Conservation (phyloP, 2,329 filamentous ascomycete genomes). For the Amauroascus verrucosus region DNA sequence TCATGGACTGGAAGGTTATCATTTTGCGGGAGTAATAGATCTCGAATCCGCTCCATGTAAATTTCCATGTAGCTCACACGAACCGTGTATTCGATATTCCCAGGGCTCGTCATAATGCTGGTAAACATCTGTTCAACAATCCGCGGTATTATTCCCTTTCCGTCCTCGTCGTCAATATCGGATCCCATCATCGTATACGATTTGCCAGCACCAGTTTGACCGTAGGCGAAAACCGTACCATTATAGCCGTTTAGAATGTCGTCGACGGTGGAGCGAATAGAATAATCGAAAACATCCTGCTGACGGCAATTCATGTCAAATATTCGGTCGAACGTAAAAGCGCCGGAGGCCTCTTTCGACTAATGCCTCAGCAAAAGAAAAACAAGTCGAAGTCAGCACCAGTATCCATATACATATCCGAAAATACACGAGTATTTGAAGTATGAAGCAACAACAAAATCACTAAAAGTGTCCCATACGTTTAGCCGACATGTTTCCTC, state of each 20-base stretch:
- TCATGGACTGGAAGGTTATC: constrained; percentile 97
- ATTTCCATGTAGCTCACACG: constrained; percentile 99
- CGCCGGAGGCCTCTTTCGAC: constrained; percentile 71
- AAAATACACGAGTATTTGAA: no score
- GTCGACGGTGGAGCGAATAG: constrained; percentile 88
- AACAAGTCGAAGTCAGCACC: constrained; percentile 9
- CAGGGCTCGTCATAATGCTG: constrained; percentile 82
- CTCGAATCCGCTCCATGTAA: constrained; percentile 97
- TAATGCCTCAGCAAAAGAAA: constrained; percentile 32
- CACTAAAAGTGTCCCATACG: constrained; percentile 40
- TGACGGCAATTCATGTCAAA: constrained; percentile 91
- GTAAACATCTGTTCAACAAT: constrained; percentile 97
- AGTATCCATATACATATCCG: no score
- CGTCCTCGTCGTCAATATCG: constrained; percentile 80
- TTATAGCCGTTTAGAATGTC: constrained; percentile 99
- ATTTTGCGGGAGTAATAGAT: constrained; percentile 83
- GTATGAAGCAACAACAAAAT: no score
- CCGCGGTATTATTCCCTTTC: constrained; percentile 88
- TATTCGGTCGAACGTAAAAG: constrained; percentile 94
- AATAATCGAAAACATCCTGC: constrained; percentile 94
- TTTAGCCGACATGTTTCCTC: constrained; percentile 81
- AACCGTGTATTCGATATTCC: constrained; percentile 96
- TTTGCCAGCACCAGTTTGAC: constrained; percentile 96
- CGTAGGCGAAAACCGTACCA: constrained; percentile 96
- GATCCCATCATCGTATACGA: constrained; percentile 98